Conservation (phyloP, 176 grass and related monocot genomes). For the Thinopyrum elongatum region DNA sequence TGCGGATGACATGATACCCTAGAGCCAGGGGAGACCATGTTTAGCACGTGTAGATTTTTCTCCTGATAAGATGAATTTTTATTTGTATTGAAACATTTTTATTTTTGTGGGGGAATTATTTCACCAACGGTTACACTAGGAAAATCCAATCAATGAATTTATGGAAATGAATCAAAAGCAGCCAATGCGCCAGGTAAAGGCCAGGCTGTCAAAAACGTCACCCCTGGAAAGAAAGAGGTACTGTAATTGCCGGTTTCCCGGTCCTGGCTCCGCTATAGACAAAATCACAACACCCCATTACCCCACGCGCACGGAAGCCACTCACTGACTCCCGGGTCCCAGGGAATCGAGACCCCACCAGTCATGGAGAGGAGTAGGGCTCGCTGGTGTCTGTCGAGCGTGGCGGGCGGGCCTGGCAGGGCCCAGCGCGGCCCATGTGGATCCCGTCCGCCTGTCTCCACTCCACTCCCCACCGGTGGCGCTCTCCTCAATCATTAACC, state of each 20-base stretch:
- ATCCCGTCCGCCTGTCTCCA: not conserved
- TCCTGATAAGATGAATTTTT: too few species aligned
- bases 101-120: not conserved
- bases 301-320: too few species aligned
- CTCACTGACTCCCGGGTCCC: not conserved
- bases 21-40: too few species aligned
- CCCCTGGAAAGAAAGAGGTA: not conserved
- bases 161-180: not conserved
- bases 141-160: not conserved
- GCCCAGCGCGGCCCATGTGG: not conserved
- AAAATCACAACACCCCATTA: too few species aligned
- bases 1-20: too few species aligned
- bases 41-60: too few species aligned
- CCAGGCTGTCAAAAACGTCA: not conserved
- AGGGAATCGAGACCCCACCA: accelerated
- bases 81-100: not conserved
- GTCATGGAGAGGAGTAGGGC: not conserved
- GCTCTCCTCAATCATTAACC: not conserved
- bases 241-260: not conserved
- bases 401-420: not conserved
- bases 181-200: not conserved
- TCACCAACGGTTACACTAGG: not conserved
- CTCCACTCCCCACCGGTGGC: not conserved
- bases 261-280: not conserved
- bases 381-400: not conserved